Conservation (phyloP, 2,329 filamentous ascomycete genomes). For the Neoarthrinium moseri region DNA sequence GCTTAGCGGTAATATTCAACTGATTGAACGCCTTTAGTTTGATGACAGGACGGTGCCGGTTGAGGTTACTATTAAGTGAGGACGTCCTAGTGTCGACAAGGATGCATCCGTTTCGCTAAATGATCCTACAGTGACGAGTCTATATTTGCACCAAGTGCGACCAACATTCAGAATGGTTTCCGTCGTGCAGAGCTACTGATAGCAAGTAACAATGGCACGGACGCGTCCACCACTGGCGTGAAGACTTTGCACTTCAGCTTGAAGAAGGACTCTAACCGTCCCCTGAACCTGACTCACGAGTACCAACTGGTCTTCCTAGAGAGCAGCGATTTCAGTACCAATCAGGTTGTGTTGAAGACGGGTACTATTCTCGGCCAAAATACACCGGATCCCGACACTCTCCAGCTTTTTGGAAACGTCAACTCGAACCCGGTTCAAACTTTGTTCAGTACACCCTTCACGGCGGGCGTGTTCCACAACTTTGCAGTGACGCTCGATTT, state of each 20-base stretch:
- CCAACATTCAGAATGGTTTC: constrained; percentile 56
- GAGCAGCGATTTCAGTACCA: constrained; percentile 43
- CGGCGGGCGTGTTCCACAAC: constrained; percentile 56
- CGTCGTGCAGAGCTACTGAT: constrained; percentile 58
- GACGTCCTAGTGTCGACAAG: background rate
- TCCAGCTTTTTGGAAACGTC: constrained; percentile 47
- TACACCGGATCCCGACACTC: constrained; percentile 34
- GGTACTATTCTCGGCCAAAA: constrained; percentile 47
- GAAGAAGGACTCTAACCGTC: constrained; percentile 47
- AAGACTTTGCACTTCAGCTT: constrained; percentile 64
- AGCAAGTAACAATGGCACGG: constrained; percentile 47
- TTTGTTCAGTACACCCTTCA: constrained; percentile 51
- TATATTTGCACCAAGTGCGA: constrained; percentile 52
- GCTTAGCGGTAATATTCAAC: too few species aligned
- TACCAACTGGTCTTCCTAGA: constrained; percentile 56
- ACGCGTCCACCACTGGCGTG: constrained; percentile 50
- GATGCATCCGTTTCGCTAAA: too few species aligned
- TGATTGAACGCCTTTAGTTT: constrained; percentile 32
- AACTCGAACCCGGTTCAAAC: constrained; percentile 43
- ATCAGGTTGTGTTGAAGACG: constrained; percentile 55
- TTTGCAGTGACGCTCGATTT: constrained; percentile 61
- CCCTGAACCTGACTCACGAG: constrained; percentile 60
- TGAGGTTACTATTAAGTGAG: constrained; percentile 50
- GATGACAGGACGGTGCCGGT: constrained; percentile 43
- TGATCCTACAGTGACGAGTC: constrained; percentile 40